phyloP scores from a whole-genome alignment of 768 basidiomycete genomes.

The Neoboletus magnificus region DNA sequence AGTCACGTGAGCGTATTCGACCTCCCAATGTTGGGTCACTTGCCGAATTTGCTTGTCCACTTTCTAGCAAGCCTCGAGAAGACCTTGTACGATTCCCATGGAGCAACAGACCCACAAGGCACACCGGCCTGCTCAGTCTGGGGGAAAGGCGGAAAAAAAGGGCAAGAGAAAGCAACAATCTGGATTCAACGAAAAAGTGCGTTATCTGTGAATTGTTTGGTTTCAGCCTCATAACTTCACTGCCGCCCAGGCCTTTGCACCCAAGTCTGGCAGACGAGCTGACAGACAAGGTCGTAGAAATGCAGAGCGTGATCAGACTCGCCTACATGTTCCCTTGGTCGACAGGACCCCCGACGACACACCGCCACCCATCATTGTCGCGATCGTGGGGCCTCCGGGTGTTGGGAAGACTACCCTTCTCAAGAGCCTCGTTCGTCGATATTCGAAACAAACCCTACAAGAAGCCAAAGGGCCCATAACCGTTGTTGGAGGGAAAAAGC shows the following conservation, averaged over 20 bases:
- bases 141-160: conserved; percentile 75
- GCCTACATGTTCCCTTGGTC: conserved; percentile 93
- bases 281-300: conserved; percentile 87
- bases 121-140: conserved; percentile 72
- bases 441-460: conserved; percentile 89
- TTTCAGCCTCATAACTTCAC: background rate
- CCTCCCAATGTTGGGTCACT: conserved; percentile 15
- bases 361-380: conserved; percentile 92
- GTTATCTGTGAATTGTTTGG: background rate
- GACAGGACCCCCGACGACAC: conserved; percentile 89
- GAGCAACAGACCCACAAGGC: conserved; percentile 79
- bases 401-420: conserved; percentile 96
- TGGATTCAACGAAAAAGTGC: conserved; percentile 88
- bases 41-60: conserved; percentile 7
- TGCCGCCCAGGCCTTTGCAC: conserved; percentile 72
- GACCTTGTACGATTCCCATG: conserved; percentile 36
- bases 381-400: conserved; percentile 93
- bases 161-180: conserved; percentile 66
- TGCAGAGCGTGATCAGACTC: conserved; percentile 89
- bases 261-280: conserved; percentile 84
- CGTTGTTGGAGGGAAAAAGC: conserved; percentile 88
- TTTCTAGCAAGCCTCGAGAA: background rate
- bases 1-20: conserved; percentile 26
- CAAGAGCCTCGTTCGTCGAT: conserved; percentile 85
- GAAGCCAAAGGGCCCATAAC: conserved; percentile 94